Base-by-base conservation (phyloP, 1,284 basidiomycete species). In the Cutaneotrichosporon curvatum region DNA sequence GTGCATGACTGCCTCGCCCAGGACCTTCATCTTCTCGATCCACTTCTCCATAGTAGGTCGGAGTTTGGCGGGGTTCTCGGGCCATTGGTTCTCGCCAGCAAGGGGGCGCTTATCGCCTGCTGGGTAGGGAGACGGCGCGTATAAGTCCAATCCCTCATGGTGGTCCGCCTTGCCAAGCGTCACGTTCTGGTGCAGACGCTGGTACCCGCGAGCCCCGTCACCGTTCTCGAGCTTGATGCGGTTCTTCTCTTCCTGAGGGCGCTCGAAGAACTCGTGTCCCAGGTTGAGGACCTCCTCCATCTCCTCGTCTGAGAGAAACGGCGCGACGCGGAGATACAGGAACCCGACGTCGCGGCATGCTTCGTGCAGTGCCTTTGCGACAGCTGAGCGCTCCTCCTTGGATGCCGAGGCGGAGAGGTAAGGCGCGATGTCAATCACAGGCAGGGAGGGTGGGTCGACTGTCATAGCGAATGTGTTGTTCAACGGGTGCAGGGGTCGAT, bases 71-170 rank as follows among this genome's bases (percentile, higher is more conserved):
- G 62, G 61, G 4, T 59, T 41, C 3, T 59, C 58, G 0, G 87
- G 88, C 83, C 84, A 91, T 53, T 86, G 86, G 62, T 91, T 91
- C 63, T 81, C 80, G 16, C 88, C 88, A 28, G 42, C 46, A 1
- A 61, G 50, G 16, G 53, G 56, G 8, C 40, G 25, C 16, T 22
- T 25, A 8, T 22, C 38, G 2, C 25, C 37, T 14, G 30, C 11
- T 2, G 9, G 45, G 47, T 58, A 69, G 2, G 65, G 67, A 7
- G 48, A 56, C 0, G 85, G 83, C 15, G 76, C 80, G 63, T 88
- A 89, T 40, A 87, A 79, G 60, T 91, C 87, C 28, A 90, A 69
- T 1, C 79, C 86, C 72, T 91, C 87, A 55, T 91, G 87, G 51
- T 83, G 84, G 63, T 90, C 87, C 8, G 82, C 80, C 65, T 83